phyloP scores from a whole-genome alignment of 345 rosid species.

The Theobroma cacao region DNA sequence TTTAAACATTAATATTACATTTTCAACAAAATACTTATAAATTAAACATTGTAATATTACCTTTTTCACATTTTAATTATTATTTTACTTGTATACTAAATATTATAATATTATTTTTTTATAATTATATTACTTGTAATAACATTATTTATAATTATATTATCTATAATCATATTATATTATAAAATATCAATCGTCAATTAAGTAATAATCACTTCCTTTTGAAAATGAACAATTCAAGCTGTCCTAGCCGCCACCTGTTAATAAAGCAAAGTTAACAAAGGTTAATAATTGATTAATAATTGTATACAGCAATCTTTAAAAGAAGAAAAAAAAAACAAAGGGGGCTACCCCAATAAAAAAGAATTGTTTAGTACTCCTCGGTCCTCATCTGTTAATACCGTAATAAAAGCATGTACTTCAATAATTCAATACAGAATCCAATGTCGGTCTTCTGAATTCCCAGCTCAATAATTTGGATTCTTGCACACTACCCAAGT shows the following conservation, averaged over 20 bases:
- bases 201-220: neutral
- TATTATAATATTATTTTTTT: no score
- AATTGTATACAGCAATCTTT: neutral
- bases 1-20: no score
- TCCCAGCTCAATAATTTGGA: neutral
- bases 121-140: no score
- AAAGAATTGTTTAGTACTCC: neutral
- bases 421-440: neutral
- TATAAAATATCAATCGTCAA: no score
- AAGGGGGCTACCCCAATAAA: neutral
- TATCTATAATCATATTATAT: no score
- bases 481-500: neutral
- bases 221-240: no score
- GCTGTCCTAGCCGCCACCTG: neutral
- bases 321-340: neutral
- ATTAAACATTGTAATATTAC: no score
- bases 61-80: no score
- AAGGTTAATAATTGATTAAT: neutral
- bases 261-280: neutral
- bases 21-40: no score
- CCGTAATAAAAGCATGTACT: neutral
- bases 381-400: neutral
- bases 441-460: slow-evolving; percentile 18
- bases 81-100: no score
- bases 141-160: no score